Percentiles rank a stretch among this genome's conserved stretches.
Conservation (phyloP, 2,329 filamentous ascomycete species). For the Xylariales sp. region DNA sequence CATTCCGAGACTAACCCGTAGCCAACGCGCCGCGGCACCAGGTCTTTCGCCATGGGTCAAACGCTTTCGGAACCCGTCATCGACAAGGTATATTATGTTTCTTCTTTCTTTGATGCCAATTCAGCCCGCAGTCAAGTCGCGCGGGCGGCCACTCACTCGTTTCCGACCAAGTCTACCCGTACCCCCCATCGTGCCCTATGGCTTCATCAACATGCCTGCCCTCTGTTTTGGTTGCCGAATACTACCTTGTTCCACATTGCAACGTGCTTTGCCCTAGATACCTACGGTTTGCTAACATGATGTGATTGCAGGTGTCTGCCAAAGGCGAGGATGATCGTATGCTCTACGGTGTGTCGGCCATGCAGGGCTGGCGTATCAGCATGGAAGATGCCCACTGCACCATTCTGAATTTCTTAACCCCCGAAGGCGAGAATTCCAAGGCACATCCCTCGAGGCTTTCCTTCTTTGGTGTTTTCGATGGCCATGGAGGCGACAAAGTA, state of each 20-base stretch:
- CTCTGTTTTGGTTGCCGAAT: too few species aligned
- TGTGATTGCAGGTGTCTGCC: conserved; percentile 81
- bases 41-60: conserved; percentile 75
- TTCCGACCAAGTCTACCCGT: conserved; percentile 10
- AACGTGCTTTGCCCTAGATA: too few species aligned
- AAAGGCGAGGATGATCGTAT: conserved; percentile 90
- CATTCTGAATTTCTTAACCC: conserved; percentile 76
- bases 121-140: too few species aligned
- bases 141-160: conserved; percentile 4
- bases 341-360: conserved; percentile 90
- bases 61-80: conserved; percentile 98
- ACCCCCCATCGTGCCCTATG: conserved; percentile 14
- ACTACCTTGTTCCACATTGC: too few species aligned
- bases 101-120: conserved; percentile 3
- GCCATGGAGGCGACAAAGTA: conserved; percentile 95
- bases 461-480: conserved; percentile 98
- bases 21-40: conserved; percentile 19
- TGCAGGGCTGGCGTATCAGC: conserved; percentile 99
- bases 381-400: conserved; percentile 97
- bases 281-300: too few species aligned
- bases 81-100: conserved; percentile 75
- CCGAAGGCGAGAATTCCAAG: conserved; percentile 50
- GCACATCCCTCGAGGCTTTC: conserved; percentile 69
- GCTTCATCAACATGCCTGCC: too few species aligned
- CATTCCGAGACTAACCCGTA: conserved; percentile 17